Evolutionary conservation across 495 filamentous ascomycete species (phyloP), one percentile per base, ranked within the genome.

Genomic region (Penicillium steckii): DNA sequence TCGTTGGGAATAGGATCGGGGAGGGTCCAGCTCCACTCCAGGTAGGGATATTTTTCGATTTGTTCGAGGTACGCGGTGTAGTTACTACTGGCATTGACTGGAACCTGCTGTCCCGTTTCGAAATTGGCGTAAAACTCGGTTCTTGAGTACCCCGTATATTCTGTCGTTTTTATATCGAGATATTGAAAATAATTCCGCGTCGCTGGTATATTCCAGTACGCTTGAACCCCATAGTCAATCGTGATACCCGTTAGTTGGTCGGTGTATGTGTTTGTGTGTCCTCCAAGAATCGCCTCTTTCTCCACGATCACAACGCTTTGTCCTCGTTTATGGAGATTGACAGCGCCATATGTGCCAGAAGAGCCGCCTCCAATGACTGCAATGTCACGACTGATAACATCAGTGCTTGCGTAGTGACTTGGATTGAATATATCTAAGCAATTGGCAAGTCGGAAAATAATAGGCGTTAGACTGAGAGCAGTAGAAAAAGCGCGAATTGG

Each of bases 301-400:
- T 81, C 78, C 12, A 81, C 61, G 0, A 80, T 43, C 9, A 72
- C 64, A 17, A 79, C 59, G n/a, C 55, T 68, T 29, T 72, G 66
- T 13, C 65, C 64, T 32, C 53, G 21, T 26, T 78, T 65, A 13
- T 66, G 65, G 1, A 81, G 65, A n/a, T 61, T 57, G 21, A 79
- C 65, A 3, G 78, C 76, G 9, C 72, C 64, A 53, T 79, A 78
- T 2, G 71, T 79, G 10, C 78, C 78, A 4, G 67, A 50, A 0
- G 76, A 59, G 12, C 78, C 78, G 18, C 78, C 78, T 3, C 77
- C 78, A 33, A 80, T 69, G 38, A 80, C 68, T 30, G 59, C 67
- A 10, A 80, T 64, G 48, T 79, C 74, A 4, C 57, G 52, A 9
- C n/a, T 23, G 37, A 56, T 46, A 7, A 56, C 29, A 33, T 56